Percentiles rank a stretch among this genome's conserved stretches.
Conservation (phyloP, 805 yeast genomes). For the Vanderwaltozyma verrucispora region DNA sequence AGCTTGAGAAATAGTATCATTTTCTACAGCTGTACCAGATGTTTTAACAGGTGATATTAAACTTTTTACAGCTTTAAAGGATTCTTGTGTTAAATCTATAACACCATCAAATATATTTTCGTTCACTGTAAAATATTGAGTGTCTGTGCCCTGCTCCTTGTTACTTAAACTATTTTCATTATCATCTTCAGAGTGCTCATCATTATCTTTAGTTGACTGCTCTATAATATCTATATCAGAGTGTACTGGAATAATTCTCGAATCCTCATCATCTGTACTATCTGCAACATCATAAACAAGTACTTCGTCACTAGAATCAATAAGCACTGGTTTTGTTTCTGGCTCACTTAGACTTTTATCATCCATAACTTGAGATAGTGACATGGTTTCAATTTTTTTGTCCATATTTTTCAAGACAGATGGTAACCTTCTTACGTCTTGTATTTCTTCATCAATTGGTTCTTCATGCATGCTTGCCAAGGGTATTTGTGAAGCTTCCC, state of each 20-base stretch:
- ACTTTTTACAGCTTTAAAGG: constrained; percentile 21
- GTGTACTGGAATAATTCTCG: background rate
- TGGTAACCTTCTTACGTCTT: background rate
- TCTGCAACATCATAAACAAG: constrained; percentile 2
- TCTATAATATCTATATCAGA: background rate
- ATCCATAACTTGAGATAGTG: constrained; percentile 23
- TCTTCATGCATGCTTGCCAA: constrained; percentile 3
- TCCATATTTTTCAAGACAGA: background rate
- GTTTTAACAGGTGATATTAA: constrained; percentile 22
- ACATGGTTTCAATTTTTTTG: constrained; percentile 8
- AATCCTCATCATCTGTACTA: constrained; percentile 3
- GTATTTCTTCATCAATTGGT: background rate
- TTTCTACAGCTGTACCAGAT: background rate
- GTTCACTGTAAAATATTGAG: constrained; percentile 1
- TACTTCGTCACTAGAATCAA: background rate
- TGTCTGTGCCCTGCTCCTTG: background rate
- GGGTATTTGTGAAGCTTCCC: constrained; percentile 18
- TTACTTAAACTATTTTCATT: background rate
- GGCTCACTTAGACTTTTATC: constrained; percentile 6
- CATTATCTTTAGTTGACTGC: background rate
- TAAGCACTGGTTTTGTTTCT: background rate
- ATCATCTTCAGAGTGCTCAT: background rate
- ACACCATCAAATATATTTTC: constrained; percentile 6
- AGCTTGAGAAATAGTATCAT: background rate
- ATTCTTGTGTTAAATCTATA: constrained; percentile 22